Conservation (phyloP, 2,329 filamentous ascomycete species). For the Hymenoscyphus albidus region DNA sequence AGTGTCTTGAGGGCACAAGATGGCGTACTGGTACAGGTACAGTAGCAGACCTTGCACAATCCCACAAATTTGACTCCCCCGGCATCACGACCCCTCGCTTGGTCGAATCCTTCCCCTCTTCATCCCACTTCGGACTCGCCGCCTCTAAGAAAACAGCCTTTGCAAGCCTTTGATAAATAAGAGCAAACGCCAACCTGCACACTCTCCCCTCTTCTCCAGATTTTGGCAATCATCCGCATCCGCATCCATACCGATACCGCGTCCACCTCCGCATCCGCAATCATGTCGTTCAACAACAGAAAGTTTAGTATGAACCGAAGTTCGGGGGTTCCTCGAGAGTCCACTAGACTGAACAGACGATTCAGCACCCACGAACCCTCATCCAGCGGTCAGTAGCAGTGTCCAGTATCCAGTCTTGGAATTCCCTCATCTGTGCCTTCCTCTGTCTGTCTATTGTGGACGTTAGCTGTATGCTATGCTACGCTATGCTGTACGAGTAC, state of each 20-base stretch:
- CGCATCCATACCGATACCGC: no score
- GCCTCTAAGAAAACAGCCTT: neutral
- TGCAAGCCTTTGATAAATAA: neutral
- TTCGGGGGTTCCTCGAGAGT: constrained; percentile 55
- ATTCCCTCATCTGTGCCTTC: neutral
- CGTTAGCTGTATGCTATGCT: no score
- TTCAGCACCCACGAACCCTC: constrained; percentile 58
- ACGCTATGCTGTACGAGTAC: neutral
- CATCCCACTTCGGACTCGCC: constrained; percentile 2
- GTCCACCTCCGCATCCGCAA: constrained; percentile 8
- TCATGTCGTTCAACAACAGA: constrained; percentile 47
- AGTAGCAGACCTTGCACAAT: neutral
- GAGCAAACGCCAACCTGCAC: neutral
- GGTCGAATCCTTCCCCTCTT: neutral
- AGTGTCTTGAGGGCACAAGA: no score
- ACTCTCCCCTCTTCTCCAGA: neutral
- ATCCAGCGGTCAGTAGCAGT: constrained; percentile 46
- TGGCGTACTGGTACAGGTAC: no score
- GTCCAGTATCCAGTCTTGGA: neutral
- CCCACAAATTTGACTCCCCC: neutral
- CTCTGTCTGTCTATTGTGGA: neutral
- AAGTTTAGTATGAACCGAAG: constrained; percentile 66
- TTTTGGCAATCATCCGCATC: neutral
- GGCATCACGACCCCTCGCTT: constrained; percentile 1
- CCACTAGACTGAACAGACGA: constrained; percentile 41